phyloP scores from a whole-genome alignment of 257 asterid genomes.

The Catharanthus roseus region DNA sequence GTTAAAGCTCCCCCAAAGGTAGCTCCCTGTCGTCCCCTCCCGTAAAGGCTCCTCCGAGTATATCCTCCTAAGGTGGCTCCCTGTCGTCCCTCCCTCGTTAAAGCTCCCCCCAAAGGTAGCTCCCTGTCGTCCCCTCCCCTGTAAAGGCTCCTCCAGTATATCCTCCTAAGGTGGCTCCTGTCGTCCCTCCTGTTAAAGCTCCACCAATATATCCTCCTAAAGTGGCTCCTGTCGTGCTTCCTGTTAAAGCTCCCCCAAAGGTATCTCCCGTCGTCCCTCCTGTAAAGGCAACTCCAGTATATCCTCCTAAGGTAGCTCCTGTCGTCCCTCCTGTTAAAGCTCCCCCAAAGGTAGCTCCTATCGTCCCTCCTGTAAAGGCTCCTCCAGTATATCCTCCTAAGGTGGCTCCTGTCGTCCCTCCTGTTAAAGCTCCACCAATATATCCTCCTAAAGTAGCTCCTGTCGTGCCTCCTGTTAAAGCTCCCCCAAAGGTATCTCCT shows the following conservation, averaged over 20 bases:
- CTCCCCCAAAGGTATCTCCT: not conserved
- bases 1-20: no score
- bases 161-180: not conserved
- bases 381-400: no score
- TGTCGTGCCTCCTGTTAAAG: not conserved
- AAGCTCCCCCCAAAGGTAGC: no score
- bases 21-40: no score
- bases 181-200: not conserved
- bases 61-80: no score
- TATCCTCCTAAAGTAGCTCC: not conserved
- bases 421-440: not conserved
- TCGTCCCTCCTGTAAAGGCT: not conserved
- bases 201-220: not conserved
- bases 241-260: not conserved
- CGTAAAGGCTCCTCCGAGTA: no score
- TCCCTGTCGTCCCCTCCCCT: no score
- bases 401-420: not conserved
- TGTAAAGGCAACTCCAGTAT: not conserved
- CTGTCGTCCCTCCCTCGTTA: no score
- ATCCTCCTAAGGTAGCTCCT: no score
- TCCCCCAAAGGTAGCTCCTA: not conserved
- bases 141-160: not conserved
- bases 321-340: not conserved
- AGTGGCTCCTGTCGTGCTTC: not conserved
- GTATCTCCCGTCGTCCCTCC: not conserved